Evolutionary conservation across 129 eudicot genomes (phyloP), one percentile per base, ranked within the genome.

Genomic region (Logfia minima): DNA sequence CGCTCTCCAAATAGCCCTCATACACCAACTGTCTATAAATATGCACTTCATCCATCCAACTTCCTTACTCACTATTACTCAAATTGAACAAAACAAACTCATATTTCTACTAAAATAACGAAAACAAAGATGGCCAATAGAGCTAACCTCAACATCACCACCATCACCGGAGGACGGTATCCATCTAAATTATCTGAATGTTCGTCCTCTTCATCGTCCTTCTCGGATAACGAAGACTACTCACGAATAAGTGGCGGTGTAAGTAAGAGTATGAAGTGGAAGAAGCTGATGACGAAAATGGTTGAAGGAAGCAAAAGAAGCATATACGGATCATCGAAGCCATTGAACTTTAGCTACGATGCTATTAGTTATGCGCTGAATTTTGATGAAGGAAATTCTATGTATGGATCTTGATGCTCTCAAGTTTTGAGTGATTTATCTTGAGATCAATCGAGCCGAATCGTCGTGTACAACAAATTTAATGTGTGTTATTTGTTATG

Each of bases 301-400:
- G 72, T 89, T 64, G 64, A 79, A 48, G 93, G 83, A 10, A 77
- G 97, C 82, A 89, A 84, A 78, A 81, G 19, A 68, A 85, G 79
- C 77, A 69, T 89, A 0, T 84, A 66, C 17, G 83, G 84, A 31
- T 76, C 92, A 18, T 75, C 80, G 0, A 87, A 74, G 74, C 85
- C 91, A 4, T 5, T 77, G 18, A 72, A 72, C 17, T 89, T 85
- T 71, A 82, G 68, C 6, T 92, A 92, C 29, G 98, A 92, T 39
- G 91, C 84, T 3, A 81, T 83, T 41, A 92, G 97, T 81, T 92
- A 92, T 37, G 75, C 97, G 0, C 91, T 85, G 56, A 89, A 92
- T 71, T 92, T 89, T 29, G 98, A 92, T 35, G 96, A 92, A 5
- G 98, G 98, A 39, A 76, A 63, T 63, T 81, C n/a, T 65, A 16